Conservation (phyloP, 345 rosid species). For the Citropsis articulata region DNA sequence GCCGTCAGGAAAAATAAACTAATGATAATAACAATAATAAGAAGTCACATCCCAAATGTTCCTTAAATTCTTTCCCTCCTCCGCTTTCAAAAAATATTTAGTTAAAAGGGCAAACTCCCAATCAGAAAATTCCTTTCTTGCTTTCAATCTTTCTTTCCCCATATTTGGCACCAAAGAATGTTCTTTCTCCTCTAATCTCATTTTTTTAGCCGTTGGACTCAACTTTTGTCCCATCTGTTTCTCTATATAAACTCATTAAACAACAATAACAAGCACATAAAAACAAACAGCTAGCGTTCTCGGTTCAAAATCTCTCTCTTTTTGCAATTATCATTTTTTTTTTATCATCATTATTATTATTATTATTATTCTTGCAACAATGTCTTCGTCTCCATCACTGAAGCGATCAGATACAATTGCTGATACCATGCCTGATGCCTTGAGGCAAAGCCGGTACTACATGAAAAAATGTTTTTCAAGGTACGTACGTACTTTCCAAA, state of each 20-base stretch:
- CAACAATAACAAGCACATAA: constrained; percentile 8
- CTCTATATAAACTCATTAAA: constrained; percentile 18
- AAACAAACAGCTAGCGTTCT: constrained; percentile 11
- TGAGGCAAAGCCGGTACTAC: constrained; percentile 67
- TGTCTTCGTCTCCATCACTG: constrained; percentile 39
- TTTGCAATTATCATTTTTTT: not conserved
- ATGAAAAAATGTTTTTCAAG: constrained; percentile 81
- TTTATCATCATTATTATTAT: not conserved
- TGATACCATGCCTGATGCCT: constrained; percentile 84
- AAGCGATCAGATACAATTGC: constrained; percentile 66
- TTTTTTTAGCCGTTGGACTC: not conserved
- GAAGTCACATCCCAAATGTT: not conserved
- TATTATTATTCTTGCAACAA: constrained; percentile 12
- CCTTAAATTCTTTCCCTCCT: constrained; percentile 21
- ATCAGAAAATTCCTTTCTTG: constrained; percentile 13
- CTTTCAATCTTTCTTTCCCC: constrained; percentile 24
- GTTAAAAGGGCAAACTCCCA: constrained; percentile 2
- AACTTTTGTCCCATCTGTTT: not conserved
- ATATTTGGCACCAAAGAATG: constrained; percentile 39
- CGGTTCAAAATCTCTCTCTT: constrained; percentile 10
- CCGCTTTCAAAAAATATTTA: not conserved
- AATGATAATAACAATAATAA: no score
- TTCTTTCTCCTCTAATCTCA: constrained; percentile 32
- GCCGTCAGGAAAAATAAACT: no score
- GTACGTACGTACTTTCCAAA: constrained; percentile 21